phyloP scores from a whole-genome alignment of 345 rosid genomes.

The Rhizophora mangle region DNA sequence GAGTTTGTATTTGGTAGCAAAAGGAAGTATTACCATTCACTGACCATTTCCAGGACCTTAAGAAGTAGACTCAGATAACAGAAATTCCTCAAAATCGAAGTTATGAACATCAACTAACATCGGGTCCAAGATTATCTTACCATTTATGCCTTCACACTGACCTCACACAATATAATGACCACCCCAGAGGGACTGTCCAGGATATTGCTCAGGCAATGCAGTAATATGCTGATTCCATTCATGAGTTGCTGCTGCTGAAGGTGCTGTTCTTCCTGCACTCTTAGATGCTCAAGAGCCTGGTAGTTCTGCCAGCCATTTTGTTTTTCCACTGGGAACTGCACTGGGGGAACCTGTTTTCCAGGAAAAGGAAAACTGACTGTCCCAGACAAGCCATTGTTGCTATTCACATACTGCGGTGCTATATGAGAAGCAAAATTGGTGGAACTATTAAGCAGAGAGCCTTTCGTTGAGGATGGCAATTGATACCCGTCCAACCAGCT shows the following conservation, averaged over 20 bases:
- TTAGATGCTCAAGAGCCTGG: conserved; percentile 41
- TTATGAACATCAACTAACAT: background rate
- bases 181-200: conserved; percentile 74
- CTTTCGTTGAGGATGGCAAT: conserved; percentile 49
- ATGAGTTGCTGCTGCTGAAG: conserved; percentile 48
- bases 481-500: conserved; percentile 98
- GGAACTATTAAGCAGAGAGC: conserved; percentile 43
- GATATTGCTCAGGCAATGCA: conserved; percentile 70
- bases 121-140: conserved; percentile 34
- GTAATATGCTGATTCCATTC: conserved; percentile 53
- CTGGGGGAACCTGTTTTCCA: conserved; percentile 63
- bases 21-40: conserved; percentile 53
- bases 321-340: conserved; percentile 48
- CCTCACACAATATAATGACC: conserved; percentile 84
- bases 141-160: conserved; percentile 43
- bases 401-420: conserved; percentile 41
- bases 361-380: conserved; percentile 78
- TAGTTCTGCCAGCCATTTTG: conserved; percentile 58
- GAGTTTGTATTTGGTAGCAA: conserved; percentile 57
- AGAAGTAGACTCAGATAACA: conserved; percentile 5
- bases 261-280: conserved; percentile 47
- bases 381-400: conserved; percentile 49
- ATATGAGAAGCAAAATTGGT: conserved; percentile 40
- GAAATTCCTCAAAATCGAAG: background rate
- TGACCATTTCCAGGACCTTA: conserved; percentile 53